Base-by-base conservation (phyloP, 1,139 yeast species). In the Debaryomyces psychrophilus region DNA sequence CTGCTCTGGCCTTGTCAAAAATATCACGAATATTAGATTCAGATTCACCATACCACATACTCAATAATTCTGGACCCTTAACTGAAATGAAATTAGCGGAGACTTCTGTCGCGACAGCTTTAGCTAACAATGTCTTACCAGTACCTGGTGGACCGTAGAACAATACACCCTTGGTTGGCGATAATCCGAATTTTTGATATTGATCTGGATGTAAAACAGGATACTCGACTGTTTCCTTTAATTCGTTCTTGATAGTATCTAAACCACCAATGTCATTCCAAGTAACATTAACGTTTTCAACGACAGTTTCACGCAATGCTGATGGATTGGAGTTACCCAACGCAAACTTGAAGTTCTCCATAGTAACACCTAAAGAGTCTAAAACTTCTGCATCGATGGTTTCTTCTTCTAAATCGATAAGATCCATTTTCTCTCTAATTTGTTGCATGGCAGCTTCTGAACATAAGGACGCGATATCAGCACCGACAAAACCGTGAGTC, bases 71-170 rank as follows among this genome's bases (percentile, higher is more conserved):
- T 31, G 99, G 98, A 59, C 98, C 98, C 73, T 92, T 92, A 50
- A 93, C 97, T 42, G 96, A 87, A 56, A 93, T 92, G 71, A 93
- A 93, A 69, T 92, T 93, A 38, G 98, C 98, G 47, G 96, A 87
- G 35, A 90, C 97, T 69, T 93, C 98, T 46, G 97, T 92, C 41
- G 99, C 98, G 58, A 93, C 97, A 42, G 99, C 99, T 72, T 93
- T 93, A 39, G 99, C 99, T 59, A 93, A 80, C 62, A 93, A 77
- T 5, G 99, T 92, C 73, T 92, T 92, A 89, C 99, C 99, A 54
- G 98, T 92, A 85, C 99, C 99, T 51, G 99, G 99, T 47, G 99
- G 99, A 60, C 99, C 99, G 70, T 88, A 93, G 79, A 95, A 93
- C 67, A 95, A 79, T 56, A 93, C 98, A 76, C 99, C 99, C 76